Evolutionary conservation across 441 rosid genomes (phyloP).

Genomic region (Daphne laureola): DNA sequence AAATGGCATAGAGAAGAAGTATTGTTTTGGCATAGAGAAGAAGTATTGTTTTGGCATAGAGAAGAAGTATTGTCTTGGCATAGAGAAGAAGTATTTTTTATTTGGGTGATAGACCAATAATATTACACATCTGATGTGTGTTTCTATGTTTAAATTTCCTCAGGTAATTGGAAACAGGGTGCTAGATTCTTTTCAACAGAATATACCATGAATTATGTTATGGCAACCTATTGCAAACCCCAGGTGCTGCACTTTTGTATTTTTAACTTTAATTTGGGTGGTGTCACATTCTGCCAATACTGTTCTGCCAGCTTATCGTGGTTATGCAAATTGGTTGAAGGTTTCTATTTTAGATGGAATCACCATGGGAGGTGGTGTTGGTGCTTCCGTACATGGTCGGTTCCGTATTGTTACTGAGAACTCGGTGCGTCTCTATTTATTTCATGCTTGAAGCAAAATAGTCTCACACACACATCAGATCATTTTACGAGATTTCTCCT

Average conservation of each 20-base stretch:
- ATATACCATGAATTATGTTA: conserved; percentile 50
- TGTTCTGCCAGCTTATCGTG: conserved; percentile 9
- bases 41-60: too few relatives aligned
- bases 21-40: too few relatives aligned
- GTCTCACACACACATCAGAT: conserved; percentile 1
- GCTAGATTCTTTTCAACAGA: conserved; percentile 43
- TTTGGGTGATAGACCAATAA: too few relatives aligned
- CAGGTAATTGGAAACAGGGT: conserved; percentile 57
- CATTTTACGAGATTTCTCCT: neutral
- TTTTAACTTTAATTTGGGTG: too few relatives aligned
- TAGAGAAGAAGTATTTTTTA: too few relatives aligned
- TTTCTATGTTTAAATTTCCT: conserved; percentile 12
- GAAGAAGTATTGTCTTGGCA: too few relatives aligned
- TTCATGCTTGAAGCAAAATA: conserved; percentile 2
- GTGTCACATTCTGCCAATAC: too few relatives aligned
- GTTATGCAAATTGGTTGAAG: conserved; percentile 23
- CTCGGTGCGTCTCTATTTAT: conserved; percentile 39
- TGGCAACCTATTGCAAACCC: conserved; percentile 69
- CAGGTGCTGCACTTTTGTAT: conserved; percentile 37
- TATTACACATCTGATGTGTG: too few relatives aligned
- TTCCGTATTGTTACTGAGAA: conserved; percentile 84
- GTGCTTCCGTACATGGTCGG: conserved; percentile 74
- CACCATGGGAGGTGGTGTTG: conserved; percentile 92
- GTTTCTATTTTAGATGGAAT: conserved; percentile 80
- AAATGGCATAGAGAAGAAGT: too few relatives aligned